phyloP scores from a whole-genome alignment of 257 asterid species.

The Solanum appendiculatum region DNA sequence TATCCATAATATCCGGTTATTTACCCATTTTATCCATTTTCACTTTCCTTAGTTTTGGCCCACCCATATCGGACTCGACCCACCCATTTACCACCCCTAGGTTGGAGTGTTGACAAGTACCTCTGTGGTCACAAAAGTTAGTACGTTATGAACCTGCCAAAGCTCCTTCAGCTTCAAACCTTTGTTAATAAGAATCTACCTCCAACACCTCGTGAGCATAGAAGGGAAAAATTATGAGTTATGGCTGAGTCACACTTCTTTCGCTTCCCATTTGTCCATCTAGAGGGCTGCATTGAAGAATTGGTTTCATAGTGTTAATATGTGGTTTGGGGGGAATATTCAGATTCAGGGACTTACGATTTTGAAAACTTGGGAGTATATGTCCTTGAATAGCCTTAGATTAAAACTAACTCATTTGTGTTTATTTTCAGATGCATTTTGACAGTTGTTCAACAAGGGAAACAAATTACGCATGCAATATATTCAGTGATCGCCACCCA shows the following conservation, averaged over 20 bases:
- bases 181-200: background rate
- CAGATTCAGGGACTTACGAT: background rate
- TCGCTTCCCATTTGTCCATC: background rate
- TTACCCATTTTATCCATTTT: background rate
- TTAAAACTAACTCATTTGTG: conserved; percentile 10
- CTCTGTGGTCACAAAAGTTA: background rate
- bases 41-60: background rate
- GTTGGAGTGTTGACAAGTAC: background rate
- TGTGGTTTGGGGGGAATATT: background rate
- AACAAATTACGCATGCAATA: conserved; percentile 63
- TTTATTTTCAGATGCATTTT: conserved; percentile 61
- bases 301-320: background rate
- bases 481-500: conserved; percentile 83
- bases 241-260: background rate
- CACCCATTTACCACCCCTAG: background rate
- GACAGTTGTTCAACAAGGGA: conserved; percentile 92
- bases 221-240: background rate
- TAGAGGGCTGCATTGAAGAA: background rate
- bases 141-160: background rate
- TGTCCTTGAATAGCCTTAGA: background rate
- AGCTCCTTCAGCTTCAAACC: background rate
- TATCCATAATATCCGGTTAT: background rate
- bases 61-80: background rate
- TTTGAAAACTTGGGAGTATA: background rate
- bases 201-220: background rate